Evolutionary conservation across 192 early-diverging fungal genomes (phyloP).

Genomic region (Backusella parvicylindrica): DNA sequence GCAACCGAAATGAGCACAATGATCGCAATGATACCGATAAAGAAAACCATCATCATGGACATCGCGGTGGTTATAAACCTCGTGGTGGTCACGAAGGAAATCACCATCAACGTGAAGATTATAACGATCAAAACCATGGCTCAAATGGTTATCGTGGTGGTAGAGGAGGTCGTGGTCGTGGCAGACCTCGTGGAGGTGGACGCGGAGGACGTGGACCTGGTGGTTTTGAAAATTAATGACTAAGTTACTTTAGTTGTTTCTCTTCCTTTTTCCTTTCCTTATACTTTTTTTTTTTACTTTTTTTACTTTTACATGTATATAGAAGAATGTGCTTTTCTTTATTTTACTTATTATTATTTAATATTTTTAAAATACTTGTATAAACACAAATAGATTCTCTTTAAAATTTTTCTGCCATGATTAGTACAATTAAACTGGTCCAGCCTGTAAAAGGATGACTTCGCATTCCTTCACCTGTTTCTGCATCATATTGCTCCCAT

Average conservation of each 20-base stretch:
- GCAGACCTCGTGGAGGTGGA: neutral
- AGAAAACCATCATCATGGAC: neutral
- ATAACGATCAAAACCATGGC: neutral
- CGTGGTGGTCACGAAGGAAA: neutral
- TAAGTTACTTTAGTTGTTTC: neutral
- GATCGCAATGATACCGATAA: neutral
- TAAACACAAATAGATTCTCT: neutral
- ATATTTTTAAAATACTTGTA: neutral
- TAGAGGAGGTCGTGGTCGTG: neutral
- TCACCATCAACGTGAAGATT: neutral
- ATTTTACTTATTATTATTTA: neutral
- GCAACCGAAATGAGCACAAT: neutral
- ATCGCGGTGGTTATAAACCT: neutral
- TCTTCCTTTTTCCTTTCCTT: neutral
- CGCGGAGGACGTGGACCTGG: neutral
- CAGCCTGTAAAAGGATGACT: slow-evolving; percentile 96
- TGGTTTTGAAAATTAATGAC: neutral
- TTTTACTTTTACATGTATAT: too few relatives aligned
- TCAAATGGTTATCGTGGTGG: neutral
- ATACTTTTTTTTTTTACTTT: neutral
- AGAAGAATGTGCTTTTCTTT: neutral
- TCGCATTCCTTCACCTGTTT: slow-evolving; percentile 66
- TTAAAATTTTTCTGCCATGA: slow-evolving; percentile 81
- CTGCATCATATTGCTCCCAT: slow-evolving; percentile 88
- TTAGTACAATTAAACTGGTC: slow-evolving; percentile 79